phyloP scores from a whole-genome alignment of 2,329 filamentous ascomycete species.

The Phialocephala subalpina region DNA sequence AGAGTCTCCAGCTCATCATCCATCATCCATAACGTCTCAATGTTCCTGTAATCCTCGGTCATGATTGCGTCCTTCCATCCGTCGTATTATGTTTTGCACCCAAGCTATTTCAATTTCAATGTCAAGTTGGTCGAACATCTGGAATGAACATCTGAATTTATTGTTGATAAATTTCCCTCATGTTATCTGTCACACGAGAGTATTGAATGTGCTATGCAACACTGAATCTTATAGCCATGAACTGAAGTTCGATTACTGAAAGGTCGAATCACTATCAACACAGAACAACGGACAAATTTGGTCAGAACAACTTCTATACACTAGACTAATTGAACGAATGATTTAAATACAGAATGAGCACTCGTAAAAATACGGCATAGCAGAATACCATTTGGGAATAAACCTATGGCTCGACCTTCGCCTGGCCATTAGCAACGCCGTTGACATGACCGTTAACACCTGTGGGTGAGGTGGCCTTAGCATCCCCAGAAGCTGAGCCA shows the following conservation, averaged over 20 bases:
- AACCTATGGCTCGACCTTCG: constrained; percentile 40
- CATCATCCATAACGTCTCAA: too few species aligned
- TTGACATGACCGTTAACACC: constrained; percentile 44
- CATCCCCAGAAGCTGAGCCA: constrained; percentile 50
- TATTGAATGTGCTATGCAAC: too few species aligned
- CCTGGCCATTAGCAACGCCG: constrained; percentile 41
- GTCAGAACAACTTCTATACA: constrained; percentile 14
- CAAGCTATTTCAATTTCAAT: too few species aligned
- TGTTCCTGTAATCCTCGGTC: too few species aligned
- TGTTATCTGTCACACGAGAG: too few species aligned
- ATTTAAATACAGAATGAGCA: background rate
- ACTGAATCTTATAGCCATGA: too few species aligned
- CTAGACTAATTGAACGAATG: constrained; percentile 8
- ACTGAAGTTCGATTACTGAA: background rate
- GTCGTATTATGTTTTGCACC: too few species aligned
- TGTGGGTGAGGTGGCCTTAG: constrained; percentile 60
- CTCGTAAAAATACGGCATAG: constrained; percentile 1
- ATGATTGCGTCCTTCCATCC: too few species aligned
- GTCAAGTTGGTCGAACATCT: too few species aligned
- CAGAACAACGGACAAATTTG: background rate
- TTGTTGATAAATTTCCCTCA: too few species aligned
- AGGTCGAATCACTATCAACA: background rate
- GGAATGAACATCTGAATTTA: too few species aligned
- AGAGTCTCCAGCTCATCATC: too few species aligned
- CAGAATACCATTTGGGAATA: constrained; percentile 14